Conservation (phyloP, 208 protist species). For the Acanthamoeba triangularis region DNA sequence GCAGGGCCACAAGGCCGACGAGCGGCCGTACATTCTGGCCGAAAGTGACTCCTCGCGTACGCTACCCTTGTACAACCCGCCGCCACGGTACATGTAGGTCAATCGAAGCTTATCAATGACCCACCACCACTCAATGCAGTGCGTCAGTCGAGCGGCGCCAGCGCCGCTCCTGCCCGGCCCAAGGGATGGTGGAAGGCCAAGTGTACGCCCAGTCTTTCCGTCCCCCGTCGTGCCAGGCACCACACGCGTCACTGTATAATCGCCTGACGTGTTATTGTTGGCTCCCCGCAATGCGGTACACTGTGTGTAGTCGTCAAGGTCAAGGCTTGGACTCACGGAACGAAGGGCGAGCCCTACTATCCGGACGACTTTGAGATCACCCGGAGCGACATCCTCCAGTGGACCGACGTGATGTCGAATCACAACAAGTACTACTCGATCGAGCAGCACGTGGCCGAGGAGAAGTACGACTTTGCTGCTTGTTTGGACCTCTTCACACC, state of each 20-base stretch:
- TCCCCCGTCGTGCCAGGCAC: not conserved
- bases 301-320: not conserved
- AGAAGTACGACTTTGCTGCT: not conserved
- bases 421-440: constrained; percentile 69
- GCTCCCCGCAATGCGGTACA: not conserved
- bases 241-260: not conserved
- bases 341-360: constrained; percentile 52
- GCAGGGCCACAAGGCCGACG: not conserved
- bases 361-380: constrained; percentile 13
- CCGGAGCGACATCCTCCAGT: constrained; percentile 14
- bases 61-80: not conserved
- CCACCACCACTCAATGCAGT: not conserved
- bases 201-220: not conserved
- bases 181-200: constrained; percentile 69
- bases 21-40: not conserved
- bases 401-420: constrained; percentile 57
- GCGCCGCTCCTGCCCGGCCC: not conserved
- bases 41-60: not conserved
- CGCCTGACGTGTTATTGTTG: not conserved
- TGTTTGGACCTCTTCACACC: not conserved
- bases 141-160: not conserved
- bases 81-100: not conserved
- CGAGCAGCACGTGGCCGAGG: constrained; percentile 13
- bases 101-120: not conserved
- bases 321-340: constrained; percentile 18